phyloP scores from a whole-genome alignment of 495 filamentous ascomycete genomes.

The Trichoderma reesei region DNA sequence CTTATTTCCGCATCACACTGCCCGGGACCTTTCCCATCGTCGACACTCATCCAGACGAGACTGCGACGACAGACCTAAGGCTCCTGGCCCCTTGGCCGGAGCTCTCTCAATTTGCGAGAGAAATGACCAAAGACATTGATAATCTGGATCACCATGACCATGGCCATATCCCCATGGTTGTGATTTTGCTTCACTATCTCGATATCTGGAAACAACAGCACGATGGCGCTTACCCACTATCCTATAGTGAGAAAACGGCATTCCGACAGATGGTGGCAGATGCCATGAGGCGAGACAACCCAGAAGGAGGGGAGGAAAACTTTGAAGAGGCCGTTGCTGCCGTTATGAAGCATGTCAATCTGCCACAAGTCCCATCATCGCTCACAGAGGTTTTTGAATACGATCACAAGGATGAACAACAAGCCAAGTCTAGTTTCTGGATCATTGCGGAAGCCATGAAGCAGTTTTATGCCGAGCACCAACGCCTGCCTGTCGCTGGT shows the following conservation, averaged over 20 bases:
- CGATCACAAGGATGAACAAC: conserved; percentile 31
- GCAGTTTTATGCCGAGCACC: conserved; percentile 60
- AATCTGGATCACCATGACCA: conserved; percentile 69
- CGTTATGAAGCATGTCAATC: conserved; percentile 66
- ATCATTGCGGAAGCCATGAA: conserved; percentile 74
- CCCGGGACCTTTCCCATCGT: conserved; percentile 81
- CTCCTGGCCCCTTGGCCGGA: conserved; percentile 83
- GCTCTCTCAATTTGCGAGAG: conserved; percentile 51
- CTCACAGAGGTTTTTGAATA: conserved; percentile 73
- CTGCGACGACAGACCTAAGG: conserved; percentile 75
- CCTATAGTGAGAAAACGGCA: conserved; percentile 78
- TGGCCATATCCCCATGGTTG: conserved; percentile 84
- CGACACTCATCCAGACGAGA: conserved; percentile 89
- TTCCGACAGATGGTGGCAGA: conserved; percentile 61
- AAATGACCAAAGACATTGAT: conserved; percentile 57
- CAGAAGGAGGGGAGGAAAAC: conserved; percentile 93
- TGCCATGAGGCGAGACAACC: conserved; percentile 57
- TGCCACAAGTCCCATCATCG: conserved; percentile 51
- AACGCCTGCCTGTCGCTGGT: conserved; percentile 72
- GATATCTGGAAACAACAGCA: conserved; percentile 72
- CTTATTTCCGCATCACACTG: conserved; percentile 68
- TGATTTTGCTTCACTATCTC: conserved; percentile 77
- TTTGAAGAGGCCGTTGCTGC: conserved; percentile 86
- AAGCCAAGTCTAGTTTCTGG: conserved; percentile 64
- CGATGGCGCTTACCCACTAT: conserved; percentile 54